These are phyloP conservation scores for Trifolium subterraneum DNA, from an alignment of 306 rosid genomes.

Conservation along the genomic window DNA sequence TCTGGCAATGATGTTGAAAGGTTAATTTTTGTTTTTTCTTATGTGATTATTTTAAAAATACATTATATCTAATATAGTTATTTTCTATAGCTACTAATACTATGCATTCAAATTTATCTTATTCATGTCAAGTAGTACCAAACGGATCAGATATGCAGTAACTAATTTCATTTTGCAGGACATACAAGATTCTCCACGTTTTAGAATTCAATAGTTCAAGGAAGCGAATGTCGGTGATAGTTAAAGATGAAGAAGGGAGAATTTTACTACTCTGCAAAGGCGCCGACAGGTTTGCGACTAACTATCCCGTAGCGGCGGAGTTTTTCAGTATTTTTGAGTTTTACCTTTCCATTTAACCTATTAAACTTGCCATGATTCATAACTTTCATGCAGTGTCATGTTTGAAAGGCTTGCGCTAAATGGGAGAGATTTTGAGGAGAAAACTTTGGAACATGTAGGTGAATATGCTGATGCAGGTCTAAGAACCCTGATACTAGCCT, in stretches of 20 bases:
- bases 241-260: constrained; percentile 69
- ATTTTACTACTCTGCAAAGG: constrained; percentile 75
- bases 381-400: constrained; percentile 74
- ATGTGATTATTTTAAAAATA: not conserved
- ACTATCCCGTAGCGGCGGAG: not conserved
- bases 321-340: constrained; percentile 28
- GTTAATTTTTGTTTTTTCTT: constrained; percentile 20
- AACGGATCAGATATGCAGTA: not conserved
- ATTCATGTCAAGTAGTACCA: constrained; percentile 17
- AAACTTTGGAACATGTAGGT: constrained; percentile 65
- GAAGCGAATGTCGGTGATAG: constrained; percentile 92
- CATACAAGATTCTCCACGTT: constrained; percentile 70
- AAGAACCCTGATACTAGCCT: constrained; percentile 79
- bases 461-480: constrained; percentile 87
- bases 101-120: constrained; percentile 12
- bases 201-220: constrained; percentile 83
- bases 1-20: constrained; percentile 47
- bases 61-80: constrained; percentile 6
- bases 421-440: constrained; percentile 67
- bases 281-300: constrained; percentile 81
- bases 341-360: constrained; percentile 33
- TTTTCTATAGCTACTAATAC: not conserved
- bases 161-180: constrained; percentile 53
- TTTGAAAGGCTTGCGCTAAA: constrained; percentile 69
- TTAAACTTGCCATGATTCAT: constrained; percentile 25